A percentile compares a stretch with the other conserved stretches of the same genome.
Conservation (phyloP, 1,284 basidiomycete species). For the Peniophora sp. region DNA sequence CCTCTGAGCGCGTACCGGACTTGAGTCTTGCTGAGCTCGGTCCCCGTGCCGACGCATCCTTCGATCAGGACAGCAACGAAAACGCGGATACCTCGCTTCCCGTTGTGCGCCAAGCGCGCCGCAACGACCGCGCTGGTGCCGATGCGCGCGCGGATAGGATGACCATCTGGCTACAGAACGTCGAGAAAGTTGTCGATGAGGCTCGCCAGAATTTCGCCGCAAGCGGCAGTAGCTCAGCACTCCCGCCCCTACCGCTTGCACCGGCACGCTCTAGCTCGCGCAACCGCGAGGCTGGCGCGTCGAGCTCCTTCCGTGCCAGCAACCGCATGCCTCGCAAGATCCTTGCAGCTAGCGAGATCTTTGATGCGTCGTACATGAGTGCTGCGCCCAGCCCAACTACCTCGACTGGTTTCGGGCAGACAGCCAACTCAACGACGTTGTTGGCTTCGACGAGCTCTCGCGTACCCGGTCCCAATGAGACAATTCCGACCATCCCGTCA, state of each 20-base stretch:
- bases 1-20: constrained; percentile 12
- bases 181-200: constrained; percentile 74
- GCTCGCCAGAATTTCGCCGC: constrained; percentile 63
- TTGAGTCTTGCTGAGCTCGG: not conserved
- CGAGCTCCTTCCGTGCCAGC: constrained; percentile 8
- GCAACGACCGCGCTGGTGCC: constrained; percentile 39
- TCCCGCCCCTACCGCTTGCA: constrained; percentile 53
- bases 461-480: constrained; percentile 12
- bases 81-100: constrained; percentile 40
- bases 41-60: too few relatives aligned
- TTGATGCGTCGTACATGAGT: constrained; percentile 18
- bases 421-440: not conserved
- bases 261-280: constrained; percentile 45
- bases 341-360: constrained; percentile 65
- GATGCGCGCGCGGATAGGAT: constrained; percentile 58
- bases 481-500: constrained; percentile 19
- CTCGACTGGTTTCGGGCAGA: constrained; percentile 18
- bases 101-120: constrained; percentile 40
- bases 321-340: constrained; percentile 47
- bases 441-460: not conserved
- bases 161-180: constrained; percentile 69
- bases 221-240: constrained; percentile 31
- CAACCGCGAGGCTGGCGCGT: constrained; percentile 33
- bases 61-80: not conserved
- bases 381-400: constrained; percentile 12